Evolutionary conservation across 208 protist genomes (phyloP), one percentile per base, ranked within the genome.

Genomic region (Crithidia brevicula): DNA sequence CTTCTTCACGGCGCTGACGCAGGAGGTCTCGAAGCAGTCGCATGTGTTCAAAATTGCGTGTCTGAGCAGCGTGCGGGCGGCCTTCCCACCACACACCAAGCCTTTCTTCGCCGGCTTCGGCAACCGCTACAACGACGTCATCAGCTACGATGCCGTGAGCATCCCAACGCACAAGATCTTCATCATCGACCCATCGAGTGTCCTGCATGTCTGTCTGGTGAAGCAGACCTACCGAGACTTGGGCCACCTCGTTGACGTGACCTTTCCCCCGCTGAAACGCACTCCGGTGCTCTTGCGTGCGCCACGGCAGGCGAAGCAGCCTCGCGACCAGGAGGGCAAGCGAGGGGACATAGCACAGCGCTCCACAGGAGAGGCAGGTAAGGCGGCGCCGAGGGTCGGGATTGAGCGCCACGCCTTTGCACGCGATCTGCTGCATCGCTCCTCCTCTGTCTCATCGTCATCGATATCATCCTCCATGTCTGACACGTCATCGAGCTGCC

Each of bases 51-150:
- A 98, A 63, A 97, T 96, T 53, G 81, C 85, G 6, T 94, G 88
- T 28, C 65, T 98, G 38, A 77, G 68, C 30, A 83, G 76, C 27
- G 77, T 98, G 6, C 53, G 78, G 6, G 82, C 77, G 4, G 78
- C 89, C n/a, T 98, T 97, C 60, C 88, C 91, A 11, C n/a, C 57
- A 6, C 53, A 81, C 33, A 74, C 50, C 36, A 82, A 81, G 42
- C 93, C 92, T 1, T 97, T 96, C 60, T 97, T 95, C 53, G 93
- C 91, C 11, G 95, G 92, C 1, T 98, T 97, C 60, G 95, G 95
- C 20, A 98, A 98, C 62, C 86, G 95, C 56, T 77, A 85, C 66
- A 96, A 81, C 56, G 95, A 98, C 65, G 77, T 91, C n/a, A 77
- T 91, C 40, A 91, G 88, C 72, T 98, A 98, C 79, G 70, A 78